Evolutionary conservation across 495 filamentous ascomycete species (phyloP), one percentile per base, ranked within the genome.

Genomic region (Lepidopterella palustris): DNA sequence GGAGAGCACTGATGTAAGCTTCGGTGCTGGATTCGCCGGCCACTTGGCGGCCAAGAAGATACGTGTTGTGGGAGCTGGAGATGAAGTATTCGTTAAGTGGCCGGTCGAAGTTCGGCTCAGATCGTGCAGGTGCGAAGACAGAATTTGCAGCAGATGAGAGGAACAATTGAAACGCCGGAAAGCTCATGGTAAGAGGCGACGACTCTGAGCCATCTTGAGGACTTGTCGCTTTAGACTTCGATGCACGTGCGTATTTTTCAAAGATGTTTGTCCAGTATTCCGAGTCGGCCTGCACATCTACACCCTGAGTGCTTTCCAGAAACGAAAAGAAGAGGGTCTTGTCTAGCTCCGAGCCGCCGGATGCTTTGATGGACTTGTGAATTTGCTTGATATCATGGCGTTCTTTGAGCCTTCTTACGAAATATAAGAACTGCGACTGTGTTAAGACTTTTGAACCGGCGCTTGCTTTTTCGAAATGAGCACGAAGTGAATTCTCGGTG

Each of bases 81-180:
- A 97, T 93, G 80, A 91, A 97, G 69, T 98, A 98, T 67, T 98
- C 93, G 70, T 96, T 96, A 68, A 98, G 73, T 0, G 93, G 93
- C 27, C 88, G 84, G 63, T 93, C 83, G 49, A 96, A 84, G 18
- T 76, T 74, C 53, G 81, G 78, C 28, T 82, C 72, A 4, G 84
- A 78, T 48, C 79, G 58, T 27, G 42, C 40, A 4, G 62, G 56
- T 2, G 42, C 18, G 18, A 72, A 60, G 20, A 59, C 61, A 5
- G 63, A 53, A 61, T 92, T 95, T 64, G 80, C 81, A 11, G 78
- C 75, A 0, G 92, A 97, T 24, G 84, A 82, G 10, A 98, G 77
- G 64, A 85, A 97, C 18, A 80, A 79, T 24, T 86, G 80, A 57
- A 98, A 87, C 0, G 84, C 87, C 28, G 84, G 77, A 64, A 89